phyloP scores from a whole-genome alignment of 192 early-diverging fungal genomes.

The Kickxella alabastrina region DNA sequence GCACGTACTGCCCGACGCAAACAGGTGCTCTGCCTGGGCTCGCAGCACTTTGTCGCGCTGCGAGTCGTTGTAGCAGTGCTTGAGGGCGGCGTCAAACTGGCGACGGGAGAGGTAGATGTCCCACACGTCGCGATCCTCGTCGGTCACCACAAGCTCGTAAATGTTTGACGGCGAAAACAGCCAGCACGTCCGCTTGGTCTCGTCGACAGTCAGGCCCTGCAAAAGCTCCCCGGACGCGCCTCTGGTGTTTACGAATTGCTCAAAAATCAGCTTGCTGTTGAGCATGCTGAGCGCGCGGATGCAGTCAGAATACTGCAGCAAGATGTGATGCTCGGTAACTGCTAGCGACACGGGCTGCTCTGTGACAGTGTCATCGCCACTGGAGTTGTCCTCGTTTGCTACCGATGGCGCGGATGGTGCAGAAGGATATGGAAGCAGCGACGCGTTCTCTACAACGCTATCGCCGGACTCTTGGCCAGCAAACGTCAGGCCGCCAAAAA shows the following conservation, averaged over 20 bases:
- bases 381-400: constrained; percentile 24
- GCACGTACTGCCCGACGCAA: constrained; percentile 66
- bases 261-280: constrained; percentile 78
- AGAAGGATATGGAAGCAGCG: constrained; percentile 81
- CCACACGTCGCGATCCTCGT: constrained; percentile 96
- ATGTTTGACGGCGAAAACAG: constrained; percentile 78
- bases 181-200: constrained; percentile 84
- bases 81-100: constrained; percentile 77
- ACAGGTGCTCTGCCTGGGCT: constrained; percentile 85
- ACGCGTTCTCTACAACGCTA: constrained; percentile 75
- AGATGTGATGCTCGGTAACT: constrained; percentile 84
- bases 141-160: constrained; percentile 84
- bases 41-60: constrained; percentile 76
- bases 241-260: constrained; percentile 77
- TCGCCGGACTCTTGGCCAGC: constrained; percentile 70
- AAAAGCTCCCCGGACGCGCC: constrained; percentile 56
- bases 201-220: constrained; percentile 69
- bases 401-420: too few species aligned
- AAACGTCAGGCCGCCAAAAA: constrained; percentile 77
- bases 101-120: constrained; percentile 76
- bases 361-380: constrained; percentile 9
- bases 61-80: constrained; percentile 66
- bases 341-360: constrained; percentile 74
- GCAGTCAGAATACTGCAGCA: constrained; percentile 76
- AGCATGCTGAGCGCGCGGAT: constrained; percentile 76